A percentile compares a stretch with the other conserved stretches of the same genome.
Evolutionary conservation across 306 rosid species (phyloP).

Genomic region (Cercis canadensis): DNA sequence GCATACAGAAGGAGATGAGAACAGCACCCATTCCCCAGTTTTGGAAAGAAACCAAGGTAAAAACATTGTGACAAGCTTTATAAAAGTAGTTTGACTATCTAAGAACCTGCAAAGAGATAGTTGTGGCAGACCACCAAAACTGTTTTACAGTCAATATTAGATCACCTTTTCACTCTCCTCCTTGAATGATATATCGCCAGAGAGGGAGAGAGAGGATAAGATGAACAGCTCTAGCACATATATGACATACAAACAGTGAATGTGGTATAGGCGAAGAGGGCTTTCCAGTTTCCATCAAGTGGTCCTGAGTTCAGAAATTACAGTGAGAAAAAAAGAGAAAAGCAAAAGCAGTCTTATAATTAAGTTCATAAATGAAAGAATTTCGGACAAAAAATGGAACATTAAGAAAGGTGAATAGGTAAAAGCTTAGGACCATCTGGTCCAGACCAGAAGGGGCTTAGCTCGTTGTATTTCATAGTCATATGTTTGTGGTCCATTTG

Average conservation of each 20-base stretch:
- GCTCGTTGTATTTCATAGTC: not conserved
- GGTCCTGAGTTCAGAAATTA: too few species aligned
- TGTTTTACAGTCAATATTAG: not conserved
- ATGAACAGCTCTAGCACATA: too few species aligned
- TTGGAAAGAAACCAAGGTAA: conserved; percentile 13
- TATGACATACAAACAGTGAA: too few species aligned
- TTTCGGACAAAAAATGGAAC: conserved; percentile 24
- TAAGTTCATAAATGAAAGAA: conserved; percentile 24
- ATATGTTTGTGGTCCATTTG: conserved; percentile 39
- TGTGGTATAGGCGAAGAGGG: not conserved
- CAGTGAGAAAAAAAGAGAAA: not conserved
- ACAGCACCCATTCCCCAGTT: not conserved
- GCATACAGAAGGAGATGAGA: not conserved
- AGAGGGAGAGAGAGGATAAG: too few species aligned
- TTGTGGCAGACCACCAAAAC: not conserved
- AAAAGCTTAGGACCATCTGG: conserved; percentile 10
- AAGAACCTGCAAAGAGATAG: not conserved
- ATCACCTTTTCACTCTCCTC: conserved; percentile 4
- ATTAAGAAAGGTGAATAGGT: not conserved
- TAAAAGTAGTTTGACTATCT: conserved; percentile 6
- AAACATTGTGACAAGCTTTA: not conserved
- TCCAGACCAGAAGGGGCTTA: not conserved
- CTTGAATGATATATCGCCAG: not conserved
- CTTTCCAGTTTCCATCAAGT: too few species aligned
- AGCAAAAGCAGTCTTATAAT: not conserved